Evolutionary conservation across 257 asterid species (phyloP).

Genomic region (Salvia hispanica): DNA sequence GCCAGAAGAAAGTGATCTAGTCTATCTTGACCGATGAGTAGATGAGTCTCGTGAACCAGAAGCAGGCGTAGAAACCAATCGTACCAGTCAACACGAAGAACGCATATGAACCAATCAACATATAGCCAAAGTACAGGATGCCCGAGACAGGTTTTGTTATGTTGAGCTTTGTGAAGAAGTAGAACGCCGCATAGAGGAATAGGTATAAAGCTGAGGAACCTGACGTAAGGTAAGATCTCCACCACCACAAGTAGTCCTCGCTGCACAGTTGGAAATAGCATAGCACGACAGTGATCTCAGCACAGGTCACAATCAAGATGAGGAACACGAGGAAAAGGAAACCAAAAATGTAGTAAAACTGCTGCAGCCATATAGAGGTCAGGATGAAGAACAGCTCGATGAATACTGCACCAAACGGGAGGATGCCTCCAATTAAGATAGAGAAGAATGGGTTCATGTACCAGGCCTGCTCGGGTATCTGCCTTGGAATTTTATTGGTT

Average conservation of each 20-base stretch:
- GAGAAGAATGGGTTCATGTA: slow-evolving; percentile 82
- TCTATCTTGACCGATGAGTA: slow-evolving; percentile 81
- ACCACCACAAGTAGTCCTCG: slow-evolving; percentile 91
- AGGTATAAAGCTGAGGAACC: slow-evolving; percentile 85
- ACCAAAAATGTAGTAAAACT: slow-evolving; percentile 81
- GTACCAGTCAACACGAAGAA: slow-evolving; percentile 60
- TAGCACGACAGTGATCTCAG: slow-evolving; percentile 77
- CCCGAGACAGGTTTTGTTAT: slow-evolving; percentile 80
- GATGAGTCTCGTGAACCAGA: slow-evolving; percentile 40
- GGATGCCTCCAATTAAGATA: slow-evolving; percentile 77
- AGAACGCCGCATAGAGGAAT: slow-evolving; percentile 75
- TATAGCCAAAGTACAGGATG: slow-evolving; percentile 68
- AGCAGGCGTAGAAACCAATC: slow-evolving; percentile 62
- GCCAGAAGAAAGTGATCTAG: not conserved
- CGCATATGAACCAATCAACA: slow-evolving; percentile 72
- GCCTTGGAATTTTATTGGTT: slow-evolving; percentile 50
- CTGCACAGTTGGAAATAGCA: slow-evolving; percentile 88
- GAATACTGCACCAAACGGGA: slow-evolving; percentile 83
- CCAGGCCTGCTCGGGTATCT: slow-evolving; percentile 87
- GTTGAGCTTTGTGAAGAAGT: slow-evolving; percentile 79
- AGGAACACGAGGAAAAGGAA: slow-evolving; percentile 74
- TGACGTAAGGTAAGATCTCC: slow-evolving; percentile 82
- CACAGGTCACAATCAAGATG: slow-evolving; percentile 76
- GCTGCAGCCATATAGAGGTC: slow-evolving; percentile 80
- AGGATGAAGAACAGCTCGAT: slow-evolving; percentile 83